phyloP scores from a whole-genome alignment of 2,329 filamentous ascomycete genomes.

The Hypoxylon sp. region DNA sequence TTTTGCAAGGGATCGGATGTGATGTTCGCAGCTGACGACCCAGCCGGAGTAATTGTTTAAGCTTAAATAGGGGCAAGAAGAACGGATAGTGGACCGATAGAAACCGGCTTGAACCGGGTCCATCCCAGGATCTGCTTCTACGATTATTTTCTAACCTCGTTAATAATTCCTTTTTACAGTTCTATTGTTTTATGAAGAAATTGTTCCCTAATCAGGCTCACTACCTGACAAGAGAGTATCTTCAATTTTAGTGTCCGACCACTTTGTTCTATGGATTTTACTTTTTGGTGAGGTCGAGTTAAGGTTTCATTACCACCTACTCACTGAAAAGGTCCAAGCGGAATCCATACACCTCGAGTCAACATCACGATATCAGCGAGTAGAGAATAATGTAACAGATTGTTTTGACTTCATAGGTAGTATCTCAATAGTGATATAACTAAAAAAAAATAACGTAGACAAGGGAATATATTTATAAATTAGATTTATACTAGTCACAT shows the following conservation, averaged over 20 bases:
- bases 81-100: conserved; percentile 30
- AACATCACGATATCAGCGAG: neutral
- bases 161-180: neutral
- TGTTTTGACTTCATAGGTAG: neutral
- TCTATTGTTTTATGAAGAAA: neutral
- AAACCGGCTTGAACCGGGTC: conserved; percentile 30
- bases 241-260: no score
- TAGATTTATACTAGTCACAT: neutral
- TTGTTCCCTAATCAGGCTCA: neutral
- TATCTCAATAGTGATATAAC: neutral
- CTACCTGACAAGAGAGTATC: neutral
- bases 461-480: neutral
- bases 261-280: neutral
- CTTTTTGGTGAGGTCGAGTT: no score
- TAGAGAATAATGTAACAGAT: neutral
- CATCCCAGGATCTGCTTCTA: conserved; percentile 11
- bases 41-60: conserved; percentile 33
- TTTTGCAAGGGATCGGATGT: conserved; percentile 20
- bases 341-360: neutral
- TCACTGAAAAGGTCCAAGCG: neutral
- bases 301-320: neutral
- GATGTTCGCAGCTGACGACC: conserved; percentile 25
- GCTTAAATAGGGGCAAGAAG: conserved; percentile 34
- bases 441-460: neutral
- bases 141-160: conserved; percentile 7